These are phyloP conservation scores for Cordyceps cicadae DNA, from an alignment of 2,329 filamentous ascomycete genomes.

Conservation along the genomic window DNA sequence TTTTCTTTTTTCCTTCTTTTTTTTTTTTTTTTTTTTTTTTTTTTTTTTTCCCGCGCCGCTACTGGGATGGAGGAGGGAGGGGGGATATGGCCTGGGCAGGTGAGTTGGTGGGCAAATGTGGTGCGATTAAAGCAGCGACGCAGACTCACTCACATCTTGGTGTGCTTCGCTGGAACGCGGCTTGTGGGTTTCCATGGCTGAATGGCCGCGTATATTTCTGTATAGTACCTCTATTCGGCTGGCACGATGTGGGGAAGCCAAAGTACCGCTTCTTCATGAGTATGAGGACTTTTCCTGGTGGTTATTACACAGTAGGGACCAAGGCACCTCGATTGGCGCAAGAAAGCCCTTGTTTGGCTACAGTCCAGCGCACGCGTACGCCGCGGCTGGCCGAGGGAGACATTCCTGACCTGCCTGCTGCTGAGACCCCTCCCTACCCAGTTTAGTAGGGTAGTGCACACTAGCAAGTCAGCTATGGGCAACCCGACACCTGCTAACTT, in stretches of 20 bases:
- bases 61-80: background rate
- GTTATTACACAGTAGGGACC: background rate
- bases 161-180: slow-evolving; percentile 1
- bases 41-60: background rate
- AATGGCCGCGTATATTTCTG: background rate
- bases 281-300: no score
- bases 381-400: background rate
- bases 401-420: slow-evolving; percentile 1
- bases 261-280: background rate
- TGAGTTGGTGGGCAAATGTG: background rate
- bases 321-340: background rate
- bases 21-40: slow-evolving; percentile 1
- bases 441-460: no score
- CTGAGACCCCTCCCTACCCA: background rate
- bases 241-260: background rate
- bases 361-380: background rate
- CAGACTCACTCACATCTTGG: background rate
- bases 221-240: background rate
- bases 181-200: background rate
- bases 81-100: background rate
- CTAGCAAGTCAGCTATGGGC: no score
- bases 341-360: no score
- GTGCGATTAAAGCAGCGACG: background rate
- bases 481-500: no score
- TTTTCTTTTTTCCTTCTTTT: background rate